Evolutionary conservation across 305 asterid species (phyloP), one percentile per base, ranked within the genome.

Genomic region (Fraxinus baroniana): DNA sequence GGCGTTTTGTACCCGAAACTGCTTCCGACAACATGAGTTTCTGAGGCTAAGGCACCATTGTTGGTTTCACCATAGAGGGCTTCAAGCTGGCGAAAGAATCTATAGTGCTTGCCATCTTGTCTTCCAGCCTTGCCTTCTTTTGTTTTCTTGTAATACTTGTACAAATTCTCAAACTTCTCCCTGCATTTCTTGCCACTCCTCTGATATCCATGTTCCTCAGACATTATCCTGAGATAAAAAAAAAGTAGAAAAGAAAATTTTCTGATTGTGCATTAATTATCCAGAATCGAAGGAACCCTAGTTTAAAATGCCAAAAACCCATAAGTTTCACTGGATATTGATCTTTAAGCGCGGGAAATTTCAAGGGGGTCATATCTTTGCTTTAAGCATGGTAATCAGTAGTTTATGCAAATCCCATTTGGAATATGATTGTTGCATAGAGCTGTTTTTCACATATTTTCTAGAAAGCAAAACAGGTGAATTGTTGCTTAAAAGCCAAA

Each of bases 141-240:
- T 13, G 98, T 96, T 88, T 94, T 96, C 80, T 96, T 96, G 94
- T 96, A 96, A 86, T 96, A 96, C 83, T 96, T 96, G 91, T 96
- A 94, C 85, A 96, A 82, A 83, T 96, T 96, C 86, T 96, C 99
- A 49, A 96, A 96, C 77, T 96, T 96, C 88, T 96, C 99, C 80
- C 97, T 91, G 90, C 99, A 96, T 87, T 96, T 96, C 83, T 93
- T 96, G 37, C 99, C 98, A 78, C 94, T 93, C 74, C 99, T 93
- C 77, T 91, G 95, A 80, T 96, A 96, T 3, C 98, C 95, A 85
- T 93, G 93, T 46, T 96, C 97, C 75, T 94, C 98, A 7, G 88
- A 89, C 99, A 96, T 91, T 64, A 96, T 93, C 93, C 99, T 95
- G 90, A 75, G 35, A 60, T 17, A 2, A 30, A 30, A 30, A 74